phyloP scores from a whole-genome alignment of 2,329 filamentous ascomycete genomes.

The Nannizziopsis barbatae region DNA sequence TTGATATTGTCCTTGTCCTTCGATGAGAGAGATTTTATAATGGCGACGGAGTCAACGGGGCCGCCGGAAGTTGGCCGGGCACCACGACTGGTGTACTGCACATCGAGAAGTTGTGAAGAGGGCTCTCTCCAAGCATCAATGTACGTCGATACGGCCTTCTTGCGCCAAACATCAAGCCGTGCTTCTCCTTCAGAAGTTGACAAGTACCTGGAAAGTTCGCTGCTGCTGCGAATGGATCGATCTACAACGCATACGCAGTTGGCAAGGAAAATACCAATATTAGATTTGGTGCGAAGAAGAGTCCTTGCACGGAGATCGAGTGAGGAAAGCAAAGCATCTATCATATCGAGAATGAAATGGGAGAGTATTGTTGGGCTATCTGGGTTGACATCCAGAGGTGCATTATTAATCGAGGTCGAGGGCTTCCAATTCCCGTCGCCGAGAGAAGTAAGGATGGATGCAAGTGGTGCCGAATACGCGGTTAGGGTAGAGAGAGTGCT shows the following conservation, averaged over 20 bases:
- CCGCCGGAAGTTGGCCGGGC: conserved; percentile 59
- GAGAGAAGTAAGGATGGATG: conserved; percentile 80
- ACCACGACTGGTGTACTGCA: conserved; percentile 72
- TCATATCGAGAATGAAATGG: conserved; percentile 79
- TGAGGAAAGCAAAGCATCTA: conserved; percentile 65
- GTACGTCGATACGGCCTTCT: conserved; percentile 72
- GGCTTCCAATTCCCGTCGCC: conserved; percentile 83
- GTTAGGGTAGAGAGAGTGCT: conserved; percentile 76
- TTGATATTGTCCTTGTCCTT: conserved; percentile 97
- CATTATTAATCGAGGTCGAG: conserved; percentile 52
- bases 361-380: conserved; percentile 81
- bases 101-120: conserved; percentile 73
- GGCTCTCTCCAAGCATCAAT: conserved; percentile 81
- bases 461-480: conserved; percentile 71
- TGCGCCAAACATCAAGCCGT: conserved; percentile 71
- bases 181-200: conserved; percentile 49
- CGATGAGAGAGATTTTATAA: conserved; percentile 69
- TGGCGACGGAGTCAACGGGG: conserved; percentile 61
- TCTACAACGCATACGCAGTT: conserved; percentile 80
- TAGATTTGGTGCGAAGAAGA: conserved; percentile 63
- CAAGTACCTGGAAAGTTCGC: conserved; percentile 64
- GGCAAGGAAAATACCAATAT: conserved; percentile 78
- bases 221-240: conserved; percentile 63
- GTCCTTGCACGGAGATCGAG: conserved; percentile 63
- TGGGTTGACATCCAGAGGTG: conserved; percentile 73